Evolutionary conservation across 768 basidiomycete species (phyloP).

Genomic region (Imleria badia): DNA sequence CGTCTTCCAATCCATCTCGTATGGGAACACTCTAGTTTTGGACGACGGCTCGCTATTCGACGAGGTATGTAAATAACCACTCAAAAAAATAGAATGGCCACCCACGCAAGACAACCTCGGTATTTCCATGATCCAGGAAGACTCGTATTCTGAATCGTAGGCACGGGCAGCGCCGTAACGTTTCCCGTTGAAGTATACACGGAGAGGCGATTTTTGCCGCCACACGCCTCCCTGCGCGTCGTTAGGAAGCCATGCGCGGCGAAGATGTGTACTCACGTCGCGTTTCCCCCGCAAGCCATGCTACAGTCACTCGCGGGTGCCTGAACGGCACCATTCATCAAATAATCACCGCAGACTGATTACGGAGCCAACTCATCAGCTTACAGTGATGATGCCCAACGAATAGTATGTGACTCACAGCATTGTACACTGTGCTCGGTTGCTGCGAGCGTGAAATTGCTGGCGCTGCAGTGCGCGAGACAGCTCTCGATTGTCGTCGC

Average conservation of each 20-base stretch:
- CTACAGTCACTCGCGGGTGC: conserved; percentile 56
- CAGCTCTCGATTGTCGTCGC: conserved; percentile 62
- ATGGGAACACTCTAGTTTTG: conserved; percentile 52
- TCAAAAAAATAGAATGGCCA: not conserved
- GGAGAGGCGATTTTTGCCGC: conserved; percentile 67
- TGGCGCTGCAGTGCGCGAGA: conserved; percentile 51
- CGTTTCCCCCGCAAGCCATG: conserved; percentile 72
- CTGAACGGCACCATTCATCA: conserved; percentile 58
- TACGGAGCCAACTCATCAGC: not conserved
- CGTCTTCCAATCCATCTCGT: conserved; percentile 56
- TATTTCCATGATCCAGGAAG: conserved; percentile 67
- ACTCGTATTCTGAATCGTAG: conserved; percentile 49
- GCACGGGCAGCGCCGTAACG: conserved; percentile 60
- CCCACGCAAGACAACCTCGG: conserved; percentile 65
- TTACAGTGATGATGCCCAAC: not conserved
- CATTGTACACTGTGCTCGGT: conserved; percentile 59
- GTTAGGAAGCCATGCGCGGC: not conserved
- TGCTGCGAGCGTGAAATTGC: conserved; percentile 66
- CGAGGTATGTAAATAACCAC: too few species aligned
- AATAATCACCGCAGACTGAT: conserved; percentile 67
- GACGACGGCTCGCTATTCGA: conserved; percentile 45
- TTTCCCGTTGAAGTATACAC: conserved; percentile 56
- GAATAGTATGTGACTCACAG: conserved; percentile 37
- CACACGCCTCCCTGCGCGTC: conserved; percentile 57
- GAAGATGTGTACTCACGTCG: conserved; percentile 44